Evolutionary conservation across 1,284 basidiomycete species (phyloP).

Genomic region (Sphagnurus paluster): DNA sequence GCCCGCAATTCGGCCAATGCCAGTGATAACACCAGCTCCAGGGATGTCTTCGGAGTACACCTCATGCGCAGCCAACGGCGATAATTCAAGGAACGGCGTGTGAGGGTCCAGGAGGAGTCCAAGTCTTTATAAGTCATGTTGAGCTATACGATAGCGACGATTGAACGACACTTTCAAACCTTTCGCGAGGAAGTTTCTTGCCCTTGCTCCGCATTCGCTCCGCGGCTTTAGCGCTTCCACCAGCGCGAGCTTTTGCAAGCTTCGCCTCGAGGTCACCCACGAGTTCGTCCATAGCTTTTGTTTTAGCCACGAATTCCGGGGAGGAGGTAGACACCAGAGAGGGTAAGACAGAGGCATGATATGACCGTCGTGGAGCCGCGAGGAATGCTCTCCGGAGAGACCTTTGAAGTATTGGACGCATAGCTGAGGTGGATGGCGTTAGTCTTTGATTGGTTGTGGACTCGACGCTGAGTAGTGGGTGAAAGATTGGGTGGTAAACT

Average conservation of each 20-base stretch:
- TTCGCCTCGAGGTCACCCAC: conserved; percentile 65
- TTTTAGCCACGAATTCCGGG: conserved; percentile 68
- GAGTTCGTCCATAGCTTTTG: conserved; percentile 66
- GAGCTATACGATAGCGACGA: not conserved
- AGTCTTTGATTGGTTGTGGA: not conserved
- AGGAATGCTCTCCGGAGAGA: conserved; percentile 21
- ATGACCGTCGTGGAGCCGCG: conserved; percentile 29
- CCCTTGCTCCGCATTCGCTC: conserved; percentile 79
- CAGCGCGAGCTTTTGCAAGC: conserved; percentile 55
- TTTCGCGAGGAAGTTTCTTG: conserved; percentile 86
- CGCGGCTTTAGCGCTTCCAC: conserved; percentile 69
- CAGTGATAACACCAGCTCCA: conserved; percentile 90
- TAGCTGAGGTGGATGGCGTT: conserved; percentile 4
- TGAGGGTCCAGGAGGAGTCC: conserved; percentile 77
- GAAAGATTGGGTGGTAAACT: conserved; percentile 8
- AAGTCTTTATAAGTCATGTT: conserved; percentile 30
- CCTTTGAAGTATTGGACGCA: conserved; percentile 26
- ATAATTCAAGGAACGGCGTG: conserved; percentile 90
- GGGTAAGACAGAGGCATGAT: conserved; percentile 75
- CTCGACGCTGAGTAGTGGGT: conserved; percentile 1
- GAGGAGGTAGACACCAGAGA: conserved; percentile 66
- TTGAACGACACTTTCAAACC: conserved; percentile 45
- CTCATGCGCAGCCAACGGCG: conserved; percentile 82
- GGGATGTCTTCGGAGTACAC: conserved; percentile 85
- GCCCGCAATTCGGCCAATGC: conserved; percentile 80